Evolutionary conservation across 2,329 filamentous ascomycete genomes (phyloP), one percentile per base, ranked within the genome.

Genomic region (Cordyceps cateniannulata): DNA sequence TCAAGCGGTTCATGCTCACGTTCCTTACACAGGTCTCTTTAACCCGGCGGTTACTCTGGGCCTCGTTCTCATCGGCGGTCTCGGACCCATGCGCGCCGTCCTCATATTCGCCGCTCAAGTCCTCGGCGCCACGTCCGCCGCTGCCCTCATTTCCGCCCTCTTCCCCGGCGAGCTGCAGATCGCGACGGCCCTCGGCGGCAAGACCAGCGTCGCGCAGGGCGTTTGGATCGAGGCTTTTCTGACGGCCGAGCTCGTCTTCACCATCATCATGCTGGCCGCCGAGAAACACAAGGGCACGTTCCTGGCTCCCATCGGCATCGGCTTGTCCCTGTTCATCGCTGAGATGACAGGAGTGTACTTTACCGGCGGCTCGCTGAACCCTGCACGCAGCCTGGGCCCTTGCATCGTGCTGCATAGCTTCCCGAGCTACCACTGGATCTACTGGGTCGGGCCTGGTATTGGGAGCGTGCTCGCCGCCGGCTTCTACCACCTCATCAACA

Each of bases 191-290:
- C 71, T 81, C 1, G 71, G 72, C 38, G 72, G 70, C 22, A 73
- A 73, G 6, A 75, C 76, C 2, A 72, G 71, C 14, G 62, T 75
- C 3, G 75, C 72, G 2, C 78, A 79, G 64, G 79, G 78, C n/a
- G 69, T 81, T 24, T 75, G 81, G 61, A 78, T 81, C 44, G 79
- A 81, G 63, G 77, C 78, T 64, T 70, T 81, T 32, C 68, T 81
- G 18, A 81, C 79, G 3, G 75, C 77, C 12, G 75, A 81, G 63
- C 64, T 81, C 27, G 72, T 79, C 16, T 79, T 81, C 60, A 76
- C 77, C 12, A 78, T 81, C 58, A 78, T 81, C 63, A 80, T 81
- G 78, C 71, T 81, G n/a, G 78, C 79, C 24, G 77, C 77, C 27
- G 78, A 81, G 67, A 79, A 81, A 65, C 78, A 80, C 59, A 70